Evolutionary conservation across 1,139 yeast species (phyloP).

Genomic region (Candida buenavistaensis): DNA sequence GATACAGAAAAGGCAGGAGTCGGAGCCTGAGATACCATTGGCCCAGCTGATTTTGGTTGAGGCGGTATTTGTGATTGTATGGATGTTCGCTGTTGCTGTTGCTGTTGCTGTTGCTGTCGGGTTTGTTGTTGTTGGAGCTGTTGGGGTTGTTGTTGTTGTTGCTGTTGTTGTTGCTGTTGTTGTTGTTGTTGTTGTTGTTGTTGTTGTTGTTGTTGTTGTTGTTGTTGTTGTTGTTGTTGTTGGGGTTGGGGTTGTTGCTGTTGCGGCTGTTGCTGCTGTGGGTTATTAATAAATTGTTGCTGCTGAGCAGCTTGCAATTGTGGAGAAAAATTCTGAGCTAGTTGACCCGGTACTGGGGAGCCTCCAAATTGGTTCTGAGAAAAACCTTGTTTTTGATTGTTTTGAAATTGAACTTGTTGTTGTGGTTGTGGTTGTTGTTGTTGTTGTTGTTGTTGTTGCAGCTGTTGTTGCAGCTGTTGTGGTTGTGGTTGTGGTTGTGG

Average conservation of each 20-base stretch:
- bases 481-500: conserved; percentile 34
- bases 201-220: conserved; percentile 10
- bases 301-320: conserved; percentile 9
- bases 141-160: conserved; percentile 8
- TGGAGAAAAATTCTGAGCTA: conserved; percentile 8
- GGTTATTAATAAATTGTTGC: conserved; percentile 6
- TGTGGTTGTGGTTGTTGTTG: conserved; percentile 9
- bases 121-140: conserved; percentile 9
- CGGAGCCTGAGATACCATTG: conserved; percentile 26
- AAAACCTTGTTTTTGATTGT: conserved; percentile 5
- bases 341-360: conserved; percentile 7
- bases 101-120: conserved; percentile 10
- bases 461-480: conserved; percentile 13
- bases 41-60: conserved; percentile 12
- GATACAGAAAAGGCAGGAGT: conserved; percentile 9
- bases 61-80: conserved; percentile 10
- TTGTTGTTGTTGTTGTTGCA: conserved; percentile 12
- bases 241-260: conserved; percentile 10
- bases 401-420: no score
- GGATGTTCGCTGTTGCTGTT: conserved; percentile 11
- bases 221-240: conserved; percentile 9
- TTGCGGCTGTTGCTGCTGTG: conserved; percentile 11
- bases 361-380: conserved; percentile 9
- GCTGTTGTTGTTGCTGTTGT: conserved; percentile 10
- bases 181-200: conserved; percentile 10